A percentile compares a stretch with the other conserved stretches of the same genome.
These are phyloP conservation scores for Prunus kanzakura DNA, from an alignment of 306 rosid genomes.

Conservation along the genomic window DNA sequence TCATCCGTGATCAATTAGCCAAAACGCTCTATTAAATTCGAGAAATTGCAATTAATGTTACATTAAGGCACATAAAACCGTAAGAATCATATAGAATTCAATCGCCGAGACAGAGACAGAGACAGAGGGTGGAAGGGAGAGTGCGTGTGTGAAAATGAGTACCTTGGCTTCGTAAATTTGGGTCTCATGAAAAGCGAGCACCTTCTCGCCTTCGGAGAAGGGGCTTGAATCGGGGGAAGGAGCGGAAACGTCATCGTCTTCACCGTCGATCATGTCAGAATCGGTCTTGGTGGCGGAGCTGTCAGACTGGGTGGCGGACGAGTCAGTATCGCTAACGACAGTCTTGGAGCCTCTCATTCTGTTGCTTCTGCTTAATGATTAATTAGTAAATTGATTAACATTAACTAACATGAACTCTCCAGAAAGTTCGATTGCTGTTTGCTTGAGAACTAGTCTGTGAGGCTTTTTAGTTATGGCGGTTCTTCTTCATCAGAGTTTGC, in stretches of 20 bases:
- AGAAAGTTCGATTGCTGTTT: background rate
- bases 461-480: background rate
- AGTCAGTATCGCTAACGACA: slow-evolving; percentile 18
- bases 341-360: slow-evolving; percentile 53
- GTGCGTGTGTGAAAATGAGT: background rate
- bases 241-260: slow-evolving; percentile 12
- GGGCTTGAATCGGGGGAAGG: slow-evolving; percentile 42
- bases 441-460: background rate
- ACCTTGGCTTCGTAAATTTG: slow-evolving; percentile 75
- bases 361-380: background rate
- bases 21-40: background rate
- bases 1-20: background rate
- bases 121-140: too few species aligned
- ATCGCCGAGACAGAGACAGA: too few species aligned
- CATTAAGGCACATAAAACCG: too few species aligned
- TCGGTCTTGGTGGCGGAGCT: slow-evolving; percentile 30
- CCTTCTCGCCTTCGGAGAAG: slow-evolving; percentile 51
- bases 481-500: background rate
- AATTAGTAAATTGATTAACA: too few species aligned
- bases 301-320: slow-evolving; percentile 40
- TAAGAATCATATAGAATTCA: background rate
- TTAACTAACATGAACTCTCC: background rate
- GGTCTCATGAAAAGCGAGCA: slow-evolving; percentile 45
- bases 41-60: background rate
- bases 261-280: slow-evolving; percentile 30